Conservation (phyloP, 164 flowering plant genomes). For the Amborella trichopoda region DNA sequence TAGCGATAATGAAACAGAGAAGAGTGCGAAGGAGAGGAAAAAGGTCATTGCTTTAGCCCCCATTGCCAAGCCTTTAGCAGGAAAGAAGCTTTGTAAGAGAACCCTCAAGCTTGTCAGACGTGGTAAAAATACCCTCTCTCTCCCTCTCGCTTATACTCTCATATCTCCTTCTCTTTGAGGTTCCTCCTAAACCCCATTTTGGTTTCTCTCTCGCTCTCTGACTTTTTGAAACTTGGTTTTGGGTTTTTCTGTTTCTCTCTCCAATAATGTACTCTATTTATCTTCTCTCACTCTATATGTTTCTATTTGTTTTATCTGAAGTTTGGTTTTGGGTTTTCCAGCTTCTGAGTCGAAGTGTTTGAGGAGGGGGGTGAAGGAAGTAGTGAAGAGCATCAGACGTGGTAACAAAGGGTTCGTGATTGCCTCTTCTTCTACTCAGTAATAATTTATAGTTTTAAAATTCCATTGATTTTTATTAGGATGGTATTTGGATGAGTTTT, state of each 20-base stretch:
- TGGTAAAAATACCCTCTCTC: constrained; percentile 25
- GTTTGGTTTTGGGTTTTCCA: constrained; percentile 9
- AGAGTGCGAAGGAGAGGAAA: constrained; percentile 59
- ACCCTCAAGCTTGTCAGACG: constrained; percentile 78
- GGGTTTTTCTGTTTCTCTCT: neutral
- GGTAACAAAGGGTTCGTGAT: constrained; percentile 92
- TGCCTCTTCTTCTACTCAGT: too few species aligned
- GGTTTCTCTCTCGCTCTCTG: neutral
- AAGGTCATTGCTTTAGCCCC: constrained; percentile 52
- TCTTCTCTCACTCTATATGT: neutral
- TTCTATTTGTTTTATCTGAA: too few species aligned
- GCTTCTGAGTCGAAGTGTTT: constrained; percentile 87
- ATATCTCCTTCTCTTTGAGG: neutral
- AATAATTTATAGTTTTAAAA: too few species aligned
- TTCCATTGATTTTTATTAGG: too few species aligned
- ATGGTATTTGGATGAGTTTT: too few species aligned
- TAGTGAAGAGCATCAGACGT: constrained; percentile 77
- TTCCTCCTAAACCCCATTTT: neutral
- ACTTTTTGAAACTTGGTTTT: neutral
- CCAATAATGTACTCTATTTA: neutral
- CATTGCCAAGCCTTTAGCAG: constrained; percentile 88
- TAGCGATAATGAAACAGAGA: constrained; percentile 75
- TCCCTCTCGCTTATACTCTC: neutral
- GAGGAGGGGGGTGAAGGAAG: constrained; percentile 96
- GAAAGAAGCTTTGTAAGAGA: constrained; percentile 70